Evolutionary conservation across 805 yeast species (phyloP).

Genomic region (Maudiozyma pseudohumilis): DNA sequence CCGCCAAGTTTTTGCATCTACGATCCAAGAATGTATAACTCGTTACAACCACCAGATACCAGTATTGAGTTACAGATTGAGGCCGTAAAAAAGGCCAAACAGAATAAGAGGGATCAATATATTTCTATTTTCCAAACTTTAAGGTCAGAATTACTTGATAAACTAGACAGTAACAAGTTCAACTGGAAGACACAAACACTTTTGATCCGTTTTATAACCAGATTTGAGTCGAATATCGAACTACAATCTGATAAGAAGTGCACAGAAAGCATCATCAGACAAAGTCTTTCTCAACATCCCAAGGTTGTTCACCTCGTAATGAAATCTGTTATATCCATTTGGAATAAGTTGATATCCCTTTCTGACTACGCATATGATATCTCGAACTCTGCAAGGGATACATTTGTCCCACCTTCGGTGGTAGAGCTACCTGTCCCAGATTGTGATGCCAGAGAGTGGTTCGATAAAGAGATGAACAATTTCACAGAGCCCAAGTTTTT

Average conservation of each 20-base stretch:
- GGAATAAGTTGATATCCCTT: conserved; percentile 37
- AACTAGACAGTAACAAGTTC: conserved; percentile 11
- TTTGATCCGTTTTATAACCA: conserved; percentile 41
- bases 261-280: conserved; percentile 35
- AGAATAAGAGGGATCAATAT: conserved; percentile 40
- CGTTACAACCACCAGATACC: conserved; percentile 54
- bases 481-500: conserved; percentile 39
- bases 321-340: conserved; percentile 47
- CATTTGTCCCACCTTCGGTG: conserved; percentile 35
- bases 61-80: conserved; percentile 47
- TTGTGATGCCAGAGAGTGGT: conserved; percentile 31
- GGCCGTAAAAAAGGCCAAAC: conserved; percentile 55
- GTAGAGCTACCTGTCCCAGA: conserved; percentile 36
- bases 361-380: conserved; percentile 42
- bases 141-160: conserved; percentile 30
- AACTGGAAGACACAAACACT: conserved; percentile 50
- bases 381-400: conserved; percentile 33
- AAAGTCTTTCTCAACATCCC: conserved; percentile 59
- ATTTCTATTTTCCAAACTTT: conserved; percentile 34
- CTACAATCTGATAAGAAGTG: conserved; percentile 34
- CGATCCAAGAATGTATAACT: conserved; percentile 31
- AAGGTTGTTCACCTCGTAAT: conserved; percentile 48
- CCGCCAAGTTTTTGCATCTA: conserved; percentile 48
- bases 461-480: conserved; percentile 44
- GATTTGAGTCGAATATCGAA: conserved; percentile 46